Conservation (phyloP, 2,329 filamentous ascomycete genomes). For the Colletotrichum tropicicola region DNA sequence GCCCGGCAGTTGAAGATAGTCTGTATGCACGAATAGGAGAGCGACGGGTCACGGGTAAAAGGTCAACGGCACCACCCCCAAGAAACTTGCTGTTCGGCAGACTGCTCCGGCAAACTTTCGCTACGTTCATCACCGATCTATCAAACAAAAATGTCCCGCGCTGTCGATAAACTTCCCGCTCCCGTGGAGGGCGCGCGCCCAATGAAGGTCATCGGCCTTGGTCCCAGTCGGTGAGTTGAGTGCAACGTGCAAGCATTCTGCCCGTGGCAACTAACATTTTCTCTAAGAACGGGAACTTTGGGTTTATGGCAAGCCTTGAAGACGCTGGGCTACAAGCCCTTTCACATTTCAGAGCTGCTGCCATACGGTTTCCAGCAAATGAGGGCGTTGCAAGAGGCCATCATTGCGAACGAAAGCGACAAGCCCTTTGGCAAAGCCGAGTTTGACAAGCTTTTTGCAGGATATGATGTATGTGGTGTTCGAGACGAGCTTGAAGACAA, state of each 20-base stretch:
- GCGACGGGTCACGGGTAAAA: slow-evolving; percentile 7
- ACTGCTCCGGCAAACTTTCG: neutral
- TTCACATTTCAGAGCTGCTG: slow-evolving; percentile 45
- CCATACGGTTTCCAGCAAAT: slow-evolving; percentile 34
- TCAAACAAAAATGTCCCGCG: slow-evolving; percentile 12
- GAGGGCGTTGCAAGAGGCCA: slow-evolving; percentile 41
- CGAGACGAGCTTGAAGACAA: neutral
- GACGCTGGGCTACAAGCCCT: slow-evolving; percentile 45
- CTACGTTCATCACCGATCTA: neutral
- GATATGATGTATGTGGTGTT: slow-evolving; percentile 40
- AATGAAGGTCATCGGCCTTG: slow-evolving; percentile 24
- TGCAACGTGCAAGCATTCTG: neutral
- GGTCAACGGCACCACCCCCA: neutral
- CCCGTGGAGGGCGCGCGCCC: slow-evolving; percentile 3
- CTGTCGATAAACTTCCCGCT: slow-evolving; percentile 24
- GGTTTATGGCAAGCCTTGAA: slow-evolving; percentile 45
- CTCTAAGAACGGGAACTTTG: slow-evolving; percentile 44
- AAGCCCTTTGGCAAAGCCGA: slow-evolving; percentile 43
- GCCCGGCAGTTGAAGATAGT: neutral
- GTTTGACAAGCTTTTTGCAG: slow-evolving; percentile 50
- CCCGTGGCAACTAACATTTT: neutral
- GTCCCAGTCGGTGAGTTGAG: slow-evolving; percentile 17
- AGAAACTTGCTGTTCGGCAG: neutral
- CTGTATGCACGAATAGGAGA: neutral
- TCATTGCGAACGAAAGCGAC: slow-evolving; percentile 34